phyloP scores from a whole-genome alignment of 2,329 filamentous ascomycete genomes.

The Lasiodiplodia sp. region DNA sequence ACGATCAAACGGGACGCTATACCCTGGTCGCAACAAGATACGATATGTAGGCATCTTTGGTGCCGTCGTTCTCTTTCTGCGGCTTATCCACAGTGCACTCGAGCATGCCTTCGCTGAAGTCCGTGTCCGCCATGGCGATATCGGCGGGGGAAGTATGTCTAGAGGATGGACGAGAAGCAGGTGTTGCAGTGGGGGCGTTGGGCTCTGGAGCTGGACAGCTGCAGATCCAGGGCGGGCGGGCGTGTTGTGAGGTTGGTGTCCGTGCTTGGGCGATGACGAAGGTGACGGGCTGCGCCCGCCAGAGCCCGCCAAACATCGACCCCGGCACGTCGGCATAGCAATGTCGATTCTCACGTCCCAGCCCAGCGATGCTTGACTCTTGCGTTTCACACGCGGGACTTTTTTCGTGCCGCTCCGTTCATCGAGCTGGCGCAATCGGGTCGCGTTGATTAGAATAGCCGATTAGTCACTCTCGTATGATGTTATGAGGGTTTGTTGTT shows the following conservation, averaged over 20 bases:
- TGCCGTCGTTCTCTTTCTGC: constrained; percentile 94
- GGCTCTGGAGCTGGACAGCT: constrained; percentile 27
- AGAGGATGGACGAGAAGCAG: constrained; percentile 6
- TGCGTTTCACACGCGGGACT: neutral
- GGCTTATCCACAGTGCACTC: constrained; percentile 85
- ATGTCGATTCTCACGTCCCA: constrained; percentile 7
- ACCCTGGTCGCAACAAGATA: constrained; percentile 93
- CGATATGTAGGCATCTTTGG: constrained; percentile 95
- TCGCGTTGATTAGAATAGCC: neutral
- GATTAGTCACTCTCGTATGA: constrained; percentile 12
- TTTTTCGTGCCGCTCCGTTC: neutral
- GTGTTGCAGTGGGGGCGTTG: constrained; percentile 18
- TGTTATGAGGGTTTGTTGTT: neutral
- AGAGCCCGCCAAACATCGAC: constrained; percentile 4
- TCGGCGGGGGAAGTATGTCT: neutral
- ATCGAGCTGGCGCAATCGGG: neutral
- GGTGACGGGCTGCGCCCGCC: neutral
- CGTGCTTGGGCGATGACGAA: constrained; percentile 29
- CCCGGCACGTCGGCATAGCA: neutral
- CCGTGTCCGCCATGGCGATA: constrained; percentile 30
- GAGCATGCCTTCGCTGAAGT: constrained; percentile 68
- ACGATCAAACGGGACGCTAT: constrained; percentile 33
- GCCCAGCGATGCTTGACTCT: neutral
- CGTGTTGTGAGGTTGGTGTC: constrained; percentile 29
- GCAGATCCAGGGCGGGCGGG: constrained; percentile 29